Percentiles rank a stretch among this genome's conserved stretches.
Conservation (phyloP, 768 basidiomycete species). For the Sarcodon sp. region DNA sequence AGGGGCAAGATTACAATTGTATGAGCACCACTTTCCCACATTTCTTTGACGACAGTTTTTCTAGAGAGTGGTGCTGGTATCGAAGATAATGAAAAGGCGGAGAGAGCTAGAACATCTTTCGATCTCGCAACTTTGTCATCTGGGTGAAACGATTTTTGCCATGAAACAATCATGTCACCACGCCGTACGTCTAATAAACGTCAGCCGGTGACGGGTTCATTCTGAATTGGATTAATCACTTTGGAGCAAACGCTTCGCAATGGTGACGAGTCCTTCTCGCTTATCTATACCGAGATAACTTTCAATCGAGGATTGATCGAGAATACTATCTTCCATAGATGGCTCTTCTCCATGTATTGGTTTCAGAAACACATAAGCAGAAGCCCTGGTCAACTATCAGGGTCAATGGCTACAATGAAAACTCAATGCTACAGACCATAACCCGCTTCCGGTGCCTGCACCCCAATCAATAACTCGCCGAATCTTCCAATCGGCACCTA, state of each 20-base stretch:
- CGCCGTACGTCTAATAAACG: slow-evolving; percentile 28
- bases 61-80: slow-evolving; percentile 47
- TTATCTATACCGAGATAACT: slow-evolving; percentile 71
- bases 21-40: slow-evolving; percentile 89
- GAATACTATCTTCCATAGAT: slow-evolving; percentile 17
- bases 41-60: slow-evolving; percentile 59
- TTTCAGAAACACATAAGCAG: slow-evolving; percentile 49
- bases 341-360: slow-evolving; percentile 8
- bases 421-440: slow-evolving; percentile 42
- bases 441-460: slow-evolving; percentile 65
- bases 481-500: slow-evolving; percentile 49
- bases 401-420: slow-evolving; percentile 4
- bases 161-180: slow-evolving; percentile 30
- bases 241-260: slow-evolving; percentile 51
- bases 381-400: slow-evolving; percentile 36
- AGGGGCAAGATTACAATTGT: slow-evolving; percentile 40
- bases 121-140: slow-evolving; percentile 26
- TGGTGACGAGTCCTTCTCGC: slow-evolving; percentile 52
- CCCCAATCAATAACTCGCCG: slow-evolving; percentile 76
- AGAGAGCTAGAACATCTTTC: slow-evolving; percentile 54
- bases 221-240: slow-evolving; percentile 22
- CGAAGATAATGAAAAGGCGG: slow-evolving; percentile 78
- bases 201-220: slow-evolving; percentile 5
- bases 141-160: slow-evolving; percentile 47
- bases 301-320: slow-evolving; percentile 37